phyloP scores from a whole-genome alignment of 148 eudicot species.

The Fallopia convolvulus region DNA sequence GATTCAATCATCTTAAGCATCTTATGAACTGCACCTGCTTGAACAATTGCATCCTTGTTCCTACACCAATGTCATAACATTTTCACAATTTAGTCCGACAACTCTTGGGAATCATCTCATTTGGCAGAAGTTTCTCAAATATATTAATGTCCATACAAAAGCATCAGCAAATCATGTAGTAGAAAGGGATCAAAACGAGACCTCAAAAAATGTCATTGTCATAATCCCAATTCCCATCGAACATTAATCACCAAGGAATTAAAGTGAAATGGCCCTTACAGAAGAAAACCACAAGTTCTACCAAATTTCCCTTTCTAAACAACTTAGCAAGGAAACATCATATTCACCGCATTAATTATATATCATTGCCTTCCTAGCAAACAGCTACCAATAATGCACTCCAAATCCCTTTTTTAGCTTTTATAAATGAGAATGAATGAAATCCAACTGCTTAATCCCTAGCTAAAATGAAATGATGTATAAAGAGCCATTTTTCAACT shows the following conservation, averaged over 20 bases:
- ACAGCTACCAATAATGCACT: background rate
- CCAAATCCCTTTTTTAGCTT: background rate
- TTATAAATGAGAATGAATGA: background rate
- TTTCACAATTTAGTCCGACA: background rate
- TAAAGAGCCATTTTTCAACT: background rate
- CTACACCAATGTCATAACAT: constrained; percentile 21
- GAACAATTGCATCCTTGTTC: constrained; percentile 86
- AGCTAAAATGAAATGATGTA: background rate
- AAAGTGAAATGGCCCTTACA: background rate
- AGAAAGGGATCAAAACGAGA: background rate
- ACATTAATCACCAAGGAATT: background rate
- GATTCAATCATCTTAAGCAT: constrained; percentile 66
- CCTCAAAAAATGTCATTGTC: background rate
- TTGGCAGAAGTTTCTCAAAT: background rate
- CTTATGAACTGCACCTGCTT: constrained; percentile 88
- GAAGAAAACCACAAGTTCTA: constrained; percentile 1
- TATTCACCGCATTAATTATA: constrained; percentile 4
- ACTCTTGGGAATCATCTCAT: background rate
- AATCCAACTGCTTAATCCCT: background rate
- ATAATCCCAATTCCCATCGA: background rate
- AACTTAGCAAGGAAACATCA: background rate
- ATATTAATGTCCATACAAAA: background rate
- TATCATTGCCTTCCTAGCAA: background rate
- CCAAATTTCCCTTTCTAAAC: background rate
- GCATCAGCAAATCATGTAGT: background rate